Percentiles rank a stretch among this genome's conserved stretches.
phyloP scores from a whole-genome alignment of 1,284 basidiomycete genomes.

The Irpex sp. region DNA sequence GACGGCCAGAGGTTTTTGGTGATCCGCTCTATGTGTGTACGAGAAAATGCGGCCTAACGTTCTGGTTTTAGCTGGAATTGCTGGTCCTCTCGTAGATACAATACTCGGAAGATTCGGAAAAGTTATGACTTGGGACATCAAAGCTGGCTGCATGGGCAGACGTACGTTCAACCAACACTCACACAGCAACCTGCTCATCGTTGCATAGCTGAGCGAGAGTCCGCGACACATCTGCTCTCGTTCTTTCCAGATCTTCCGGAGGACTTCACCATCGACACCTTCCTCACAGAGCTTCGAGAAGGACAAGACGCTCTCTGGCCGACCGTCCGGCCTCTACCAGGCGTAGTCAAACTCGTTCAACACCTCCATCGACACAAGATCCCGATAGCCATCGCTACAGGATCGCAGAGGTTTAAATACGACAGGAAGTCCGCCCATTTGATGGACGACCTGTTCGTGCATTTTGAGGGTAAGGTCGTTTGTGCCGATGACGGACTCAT shows the following conservation, averaged over 20 bases:
- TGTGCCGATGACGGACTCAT: slow-evolving; percentile 62
- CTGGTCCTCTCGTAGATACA: slow-evolving; percentile 40
- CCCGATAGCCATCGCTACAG: slow-evolving; percentile 75
- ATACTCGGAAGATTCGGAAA: slow-evolving; percentile 67
- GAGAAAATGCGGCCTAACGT: no score
- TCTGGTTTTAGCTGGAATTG: no score
- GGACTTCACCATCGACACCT: slow-evolving; percentile 51
- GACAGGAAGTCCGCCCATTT: slow-evolving; percentile 61
- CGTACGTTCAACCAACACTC: slow-evolving; percentile 38
- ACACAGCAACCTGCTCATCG: neutral
- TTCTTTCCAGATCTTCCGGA: slow-evolving; percentile 66
- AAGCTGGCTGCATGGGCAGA: slow-evolving; percentile 80
- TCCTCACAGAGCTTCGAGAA: slow-evolving; percentile 49
- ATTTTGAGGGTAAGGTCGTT: slow-evolving; percentile 59
- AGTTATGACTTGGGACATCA: slow-evolving; percentile 81
- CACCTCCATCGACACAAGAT: slow-evolving; percentile 65
- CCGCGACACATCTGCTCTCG: slow-evolving; percentile 63
- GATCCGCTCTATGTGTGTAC: no score
- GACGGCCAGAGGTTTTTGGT: no score
- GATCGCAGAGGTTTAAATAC: slow-evolving; percentile 62
- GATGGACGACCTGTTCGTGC: slow-evolving; percentile 28
- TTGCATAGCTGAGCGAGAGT: slow-evolving; percentile 56
- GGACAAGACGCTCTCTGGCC: slow-evolving; percentile 67
- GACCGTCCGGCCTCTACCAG: slow-evolving; percentile 62
- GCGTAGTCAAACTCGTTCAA: slow-evolving; percentile 56